Percentiles rank a stretch among this genome's conserved stretches.
Conservation (phyloP, 164 flowering plant species). For the Sextonia rubra region DNA sequence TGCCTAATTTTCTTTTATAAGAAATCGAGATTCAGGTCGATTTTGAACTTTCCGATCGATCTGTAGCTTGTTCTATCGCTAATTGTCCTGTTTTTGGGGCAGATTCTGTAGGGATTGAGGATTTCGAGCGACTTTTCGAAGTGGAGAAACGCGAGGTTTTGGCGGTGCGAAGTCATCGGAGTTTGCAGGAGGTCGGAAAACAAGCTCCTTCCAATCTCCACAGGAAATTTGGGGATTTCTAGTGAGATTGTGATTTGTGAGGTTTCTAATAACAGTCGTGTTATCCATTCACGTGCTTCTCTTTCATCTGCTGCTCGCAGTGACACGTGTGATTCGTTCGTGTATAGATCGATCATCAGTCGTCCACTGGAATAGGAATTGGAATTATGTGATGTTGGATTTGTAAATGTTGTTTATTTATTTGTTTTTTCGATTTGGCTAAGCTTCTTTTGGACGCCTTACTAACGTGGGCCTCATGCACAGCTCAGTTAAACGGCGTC, state of each 20-base stretch:
- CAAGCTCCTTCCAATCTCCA: constrained; percentile 7
- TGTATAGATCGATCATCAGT: not conserved
- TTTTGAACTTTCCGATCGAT: not conserved
- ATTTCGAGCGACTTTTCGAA: constrained; percentile 11
- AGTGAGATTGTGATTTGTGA: constrained; percentile 1
- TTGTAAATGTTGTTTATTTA: not conserved
- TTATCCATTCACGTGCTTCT: not conserved
- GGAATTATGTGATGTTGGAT: not conserved
- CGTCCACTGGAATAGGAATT: not conserved
- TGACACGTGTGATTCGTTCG: not conserved
- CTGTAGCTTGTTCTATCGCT: not conserved
- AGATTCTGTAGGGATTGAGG: not conserved
- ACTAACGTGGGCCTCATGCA: not conserved
- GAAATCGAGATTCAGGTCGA: not conserved
- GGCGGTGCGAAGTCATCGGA: constrained; percentile 44
- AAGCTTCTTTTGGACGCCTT: not conserved
- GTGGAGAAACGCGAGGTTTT: constrained; percentile 29
- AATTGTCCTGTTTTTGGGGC: not conserved
- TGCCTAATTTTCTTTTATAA: too few relatives aligned
- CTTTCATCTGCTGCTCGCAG: not conserved
- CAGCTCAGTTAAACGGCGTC: not conserved
- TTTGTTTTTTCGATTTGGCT: not conserved
- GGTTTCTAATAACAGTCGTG: too few relatives aligned
- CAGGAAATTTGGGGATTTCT: constrained; percentile 48
- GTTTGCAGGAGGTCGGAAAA: constrained; percentile 32